These are phyloP conservation scores for Tylopilus vinaceipallidus DNA, from an alignment of 768 basidiomycete species.

Conservation along the genomic window DNA sequence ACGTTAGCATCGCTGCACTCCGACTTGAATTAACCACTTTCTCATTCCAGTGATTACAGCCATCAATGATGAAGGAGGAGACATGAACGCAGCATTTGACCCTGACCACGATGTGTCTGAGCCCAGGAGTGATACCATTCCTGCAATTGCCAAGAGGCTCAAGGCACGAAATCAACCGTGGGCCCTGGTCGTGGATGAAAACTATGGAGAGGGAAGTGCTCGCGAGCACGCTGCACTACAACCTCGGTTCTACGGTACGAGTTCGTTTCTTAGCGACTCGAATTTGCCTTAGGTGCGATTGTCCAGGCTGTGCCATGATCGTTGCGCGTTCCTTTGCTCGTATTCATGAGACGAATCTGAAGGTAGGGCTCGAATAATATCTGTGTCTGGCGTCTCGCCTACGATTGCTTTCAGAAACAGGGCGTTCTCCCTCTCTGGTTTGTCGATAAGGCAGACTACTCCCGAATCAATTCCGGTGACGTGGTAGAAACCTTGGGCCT, in stretches of 20 bases:
- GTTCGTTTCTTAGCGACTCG: background rate
- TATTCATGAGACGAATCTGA: conserved; percentile 97
- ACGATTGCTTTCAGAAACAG: conserved; percentile 71
- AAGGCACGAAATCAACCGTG: conserved; percentile 83
- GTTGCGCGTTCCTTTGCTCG: conserved; percentile 93
- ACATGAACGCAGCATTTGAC: conserved; percentile 90
- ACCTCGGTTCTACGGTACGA: conserved; percentile 85
- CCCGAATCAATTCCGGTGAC: conserved; percentile 80
- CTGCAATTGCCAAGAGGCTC: conserved; percentile 85
- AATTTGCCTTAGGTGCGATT: background rate
- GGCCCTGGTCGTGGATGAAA: conserved; percentile 93
- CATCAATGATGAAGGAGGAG: conserved; percentile 91
- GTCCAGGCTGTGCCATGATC: conserved; percentile 77
- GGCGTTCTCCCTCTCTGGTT: conserved; percentile 97
- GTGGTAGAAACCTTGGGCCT: conserved; percentile 83
- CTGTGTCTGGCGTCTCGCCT: background rate
- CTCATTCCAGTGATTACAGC: conserved; percentile 83
- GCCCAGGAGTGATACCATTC: conserved; percentile 74
- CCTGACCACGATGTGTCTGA: conserved; percentile 48
- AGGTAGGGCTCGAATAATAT: conserved; percentile 45
- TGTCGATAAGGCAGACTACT: conserved; percentile 80
- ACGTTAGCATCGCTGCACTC: conserved; percentile 31
- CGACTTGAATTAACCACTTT: conserved; percentile 2
- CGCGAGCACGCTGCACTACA: conserved; percentile 97
- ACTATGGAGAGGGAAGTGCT: conserved; percentile 97